Evolutionary conservation across 2,329 filamentous ascomycete species (phyloP).

Genomic region (Aquanectria penicillioides): DNA sequence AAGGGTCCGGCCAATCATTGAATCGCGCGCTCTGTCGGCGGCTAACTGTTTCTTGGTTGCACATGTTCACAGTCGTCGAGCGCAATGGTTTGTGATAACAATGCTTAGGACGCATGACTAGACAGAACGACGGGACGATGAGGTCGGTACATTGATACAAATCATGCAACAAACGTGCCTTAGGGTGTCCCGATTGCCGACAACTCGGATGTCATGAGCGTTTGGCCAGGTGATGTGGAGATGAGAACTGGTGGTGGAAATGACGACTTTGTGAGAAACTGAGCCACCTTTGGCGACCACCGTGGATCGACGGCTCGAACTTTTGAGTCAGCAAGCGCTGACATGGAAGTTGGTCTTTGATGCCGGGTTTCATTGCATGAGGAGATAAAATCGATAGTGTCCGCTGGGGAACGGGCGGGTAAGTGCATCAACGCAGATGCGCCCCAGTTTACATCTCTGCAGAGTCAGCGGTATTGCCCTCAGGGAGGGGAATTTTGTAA

Average conservation of each 20-base stretch:
- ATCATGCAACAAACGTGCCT: constrained; percentile 34
- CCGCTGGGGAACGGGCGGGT: constrained; percentile 18
- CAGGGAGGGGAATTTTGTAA: not conserved
- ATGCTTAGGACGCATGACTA: constrained; percentile 35
- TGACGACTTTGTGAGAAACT: not conserved
- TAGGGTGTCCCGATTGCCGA: constrained; percentile 24
- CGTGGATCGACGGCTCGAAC: not conserved
- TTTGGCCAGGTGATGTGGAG: constrained; percentile 2
- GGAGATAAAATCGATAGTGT: constrained; percentile 15
- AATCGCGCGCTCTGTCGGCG: constrained; percentile 34
- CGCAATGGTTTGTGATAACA: constrained; percentile 36
- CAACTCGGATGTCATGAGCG: constrained; percentile 22
- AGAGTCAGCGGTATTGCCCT: not conserved
- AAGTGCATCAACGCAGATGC: constrained; percentile 8
- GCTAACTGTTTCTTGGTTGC: constrained; percentile 37
- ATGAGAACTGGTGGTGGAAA: constrained; percentile 13
- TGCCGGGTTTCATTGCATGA: constrained; percentile 11
- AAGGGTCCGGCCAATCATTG: constrained; percentile 34
- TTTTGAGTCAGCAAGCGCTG: constrained; percentile 6
- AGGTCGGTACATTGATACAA: constrained; percentile 36
- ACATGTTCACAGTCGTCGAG: constrained; percentile 22
- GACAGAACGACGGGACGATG: constrained; percentile 28
- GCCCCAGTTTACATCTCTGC: not conserved
- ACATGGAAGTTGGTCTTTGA: not conserved
- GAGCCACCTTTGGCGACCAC: constrained; percentile 20